Conservation (phyloP, 2,329 filamentous ascomycete species). For the Hypoxylon sp. region DNA sequence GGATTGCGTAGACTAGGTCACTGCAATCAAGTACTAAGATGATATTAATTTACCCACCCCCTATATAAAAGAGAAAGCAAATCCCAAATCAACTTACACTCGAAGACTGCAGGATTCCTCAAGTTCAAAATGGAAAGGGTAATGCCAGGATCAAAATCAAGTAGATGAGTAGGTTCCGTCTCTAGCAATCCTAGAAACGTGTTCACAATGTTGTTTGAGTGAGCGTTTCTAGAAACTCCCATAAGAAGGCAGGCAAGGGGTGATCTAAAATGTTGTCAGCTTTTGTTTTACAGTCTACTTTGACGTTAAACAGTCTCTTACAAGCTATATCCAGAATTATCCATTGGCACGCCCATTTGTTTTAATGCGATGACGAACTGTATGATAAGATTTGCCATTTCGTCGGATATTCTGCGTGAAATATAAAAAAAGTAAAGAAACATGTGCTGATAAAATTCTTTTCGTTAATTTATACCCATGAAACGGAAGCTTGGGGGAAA, state of each 20-base stretch:
- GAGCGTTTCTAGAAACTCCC: not conserved
- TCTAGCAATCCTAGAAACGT: not conserved
- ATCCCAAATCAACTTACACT: not conserved
- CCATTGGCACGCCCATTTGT: constrained; percentile 16
- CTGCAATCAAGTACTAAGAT: constrained; percentile 5
- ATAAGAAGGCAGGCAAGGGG: not conserved
- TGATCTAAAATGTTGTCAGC: not conserved
- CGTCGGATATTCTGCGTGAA: not conserved
- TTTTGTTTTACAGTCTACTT: not conserved
- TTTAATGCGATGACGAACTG: constrained; percentile 4
- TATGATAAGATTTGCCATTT: not conserved
- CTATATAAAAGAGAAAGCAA: not conserved
- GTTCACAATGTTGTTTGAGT: not conserved
- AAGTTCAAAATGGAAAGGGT: not conserved
- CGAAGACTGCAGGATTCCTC: not conserved
- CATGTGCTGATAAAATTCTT: not conserved
- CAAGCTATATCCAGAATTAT: not conserved
- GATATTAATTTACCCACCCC: not conserved
- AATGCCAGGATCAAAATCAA: not conserved
- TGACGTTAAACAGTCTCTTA: not conserved
- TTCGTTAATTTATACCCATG: not conserved
- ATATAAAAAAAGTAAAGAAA: not conserved
- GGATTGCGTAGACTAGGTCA: not conserved
- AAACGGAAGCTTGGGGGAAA: not conserved
- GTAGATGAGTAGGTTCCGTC: not conserved